A percentile compares a stretch with the other conserved stretches of the same genome.
These are phyloP conservation scores for Lactarius quietus DNA, from an alignment of 768 basidiomycete species.

Conservation along the genomic window DNA sequence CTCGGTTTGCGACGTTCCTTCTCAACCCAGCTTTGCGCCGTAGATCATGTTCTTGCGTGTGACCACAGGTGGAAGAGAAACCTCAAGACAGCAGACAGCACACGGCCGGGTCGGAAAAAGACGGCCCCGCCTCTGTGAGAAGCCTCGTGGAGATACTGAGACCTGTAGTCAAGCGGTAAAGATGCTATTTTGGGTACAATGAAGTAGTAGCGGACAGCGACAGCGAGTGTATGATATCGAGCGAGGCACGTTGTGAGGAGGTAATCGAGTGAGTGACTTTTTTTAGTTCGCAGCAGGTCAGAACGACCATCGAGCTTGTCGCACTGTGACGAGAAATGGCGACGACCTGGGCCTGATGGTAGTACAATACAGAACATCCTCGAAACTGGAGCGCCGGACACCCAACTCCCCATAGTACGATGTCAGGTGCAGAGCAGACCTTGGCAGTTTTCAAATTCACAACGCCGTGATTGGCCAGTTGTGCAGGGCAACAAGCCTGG, in stretches of 20 bases:
- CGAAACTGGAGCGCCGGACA: neutral
- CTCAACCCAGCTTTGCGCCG: neutral
- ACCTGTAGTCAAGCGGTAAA: neutral
- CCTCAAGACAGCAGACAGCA: too few relatives aligned
- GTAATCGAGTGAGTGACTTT: neutral
- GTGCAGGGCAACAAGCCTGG: neutral
- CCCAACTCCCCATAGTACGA: too few relatives aligned
- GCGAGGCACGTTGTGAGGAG: neutral
- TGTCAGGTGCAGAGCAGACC: too few relatives aligned
- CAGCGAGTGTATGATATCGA: too few relatives aligned
- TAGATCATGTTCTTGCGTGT: neutral
- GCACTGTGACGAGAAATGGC: neutral
- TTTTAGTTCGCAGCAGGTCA: neutral
- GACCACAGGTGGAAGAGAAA: too few relatives aligned
- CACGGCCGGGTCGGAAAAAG: neutral
- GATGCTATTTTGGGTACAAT: neutral
- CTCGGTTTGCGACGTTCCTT: neutral
- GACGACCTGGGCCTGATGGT: neutral
- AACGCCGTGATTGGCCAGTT: too few relatives aligned
- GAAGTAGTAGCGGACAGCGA: neutral
- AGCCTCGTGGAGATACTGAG: neutral
- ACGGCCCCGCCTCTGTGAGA: neutral
- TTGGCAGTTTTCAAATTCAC: too few relatives aligned
- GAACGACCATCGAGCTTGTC: neutral
- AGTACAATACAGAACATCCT: neutral